phyloP scores from a whole-genome alignment of 192 early-diverging fungal species.

The Oehlia diaphana region DNA sequence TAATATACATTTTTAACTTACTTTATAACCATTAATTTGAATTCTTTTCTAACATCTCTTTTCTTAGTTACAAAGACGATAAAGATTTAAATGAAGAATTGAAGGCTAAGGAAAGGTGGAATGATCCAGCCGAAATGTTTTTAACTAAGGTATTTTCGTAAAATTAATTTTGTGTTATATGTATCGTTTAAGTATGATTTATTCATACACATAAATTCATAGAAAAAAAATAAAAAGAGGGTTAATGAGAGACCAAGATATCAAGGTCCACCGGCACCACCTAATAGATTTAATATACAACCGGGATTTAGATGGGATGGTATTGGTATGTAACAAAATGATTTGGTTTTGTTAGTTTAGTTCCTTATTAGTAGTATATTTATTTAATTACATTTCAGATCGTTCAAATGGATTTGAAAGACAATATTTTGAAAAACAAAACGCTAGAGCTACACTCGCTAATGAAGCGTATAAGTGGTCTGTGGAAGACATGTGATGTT shows the following conservation, averaged over 20 bases:
- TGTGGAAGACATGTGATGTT: conserved; percentile 60
- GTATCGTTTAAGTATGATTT: background rate
- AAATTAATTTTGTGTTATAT: background rate
- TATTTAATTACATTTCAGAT: conserved; percentile 33
- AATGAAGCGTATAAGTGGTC: conserved; percentile 61
- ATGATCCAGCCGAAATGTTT: conserved; percentile 64
- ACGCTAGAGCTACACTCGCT: conserved; percentile 29
- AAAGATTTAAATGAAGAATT: conserved; percentile 62
- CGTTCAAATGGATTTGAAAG: conserved; percentile 64
- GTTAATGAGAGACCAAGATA: conserved; percentile 47
- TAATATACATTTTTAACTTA: conserved; percentile 20
- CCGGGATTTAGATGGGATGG: conserved; percentile 74
- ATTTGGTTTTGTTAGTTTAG: background rate
- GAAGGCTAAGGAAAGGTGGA: conserved; percentile 59
- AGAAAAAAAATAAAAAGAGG: conserved; percentile 42
- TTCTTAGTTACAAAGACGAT: conserved; percentile 58
- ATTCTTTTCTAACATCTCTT: background rate
- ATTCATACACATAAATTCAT: background rate
- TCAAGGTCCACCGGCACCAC: conserved; percentile 56
- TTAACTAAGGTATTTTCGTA: conserved; percentile 40
- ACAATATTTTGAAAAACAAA: conserved; percentile 47
- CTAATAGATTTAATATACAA: conserved; percentile 64
- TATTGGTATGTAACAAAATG: conserved; percentile 33
- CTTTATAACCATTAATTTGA: background rate
- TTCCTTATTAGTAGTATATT: conserved; percentile 1